Evolutionary conservation across 2,329 filamentous ascomycete species (phyloP).

Genomic region (Penicillium sp.): DNA sequence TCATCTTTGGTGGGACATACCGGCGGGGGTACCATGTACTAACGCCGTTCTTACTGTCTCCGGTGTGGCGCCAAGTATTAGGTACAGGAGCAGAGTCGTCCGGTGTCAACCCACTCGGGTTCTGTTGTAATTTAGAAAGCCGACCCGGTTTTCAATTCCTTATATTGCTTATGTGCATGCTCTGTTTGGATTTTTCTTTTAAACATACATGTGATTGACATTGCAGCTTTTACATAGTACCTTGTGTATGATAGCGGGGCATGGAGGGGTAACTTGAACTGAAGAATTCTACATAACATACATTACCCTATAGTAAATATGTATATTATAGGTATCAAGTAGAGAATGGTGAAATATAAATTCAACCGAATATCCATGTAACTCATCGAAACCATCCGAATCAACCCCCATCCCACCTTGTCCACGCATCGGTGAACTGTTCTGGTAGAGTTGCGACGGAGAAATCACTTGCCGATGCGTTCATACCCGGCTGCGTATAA

Average conservation of each 20-base stretch:
- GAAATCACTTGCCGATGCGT: slow-evolving; percentile 24
- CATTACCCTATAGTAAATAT: neutral
- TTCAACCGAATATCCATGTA: slow-evolving; percentile 1
- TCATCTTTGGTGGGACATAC: slow-evolving; percentile 32
- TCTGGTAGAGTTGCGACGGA: slow-evolving; percentile 21
- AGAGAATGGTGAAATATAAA: neutral
- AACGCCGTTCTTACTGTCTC: slow-evolving; percentile 11
- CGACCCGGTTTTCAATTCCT: slow-evolving; percentile 12
- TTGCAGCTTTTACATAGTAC: slow-evolving; percentile 4
- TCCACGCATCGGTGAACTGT: slow-evolving; percentile 30
- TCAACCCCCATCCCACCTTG: slow-evolving; percentile 1
- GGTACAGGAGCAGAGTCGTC: slow-evolving; percentile 40
- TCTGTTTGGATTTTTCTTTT: neutral
- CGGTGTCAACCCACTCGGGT: slow-evolving; percentile 31
- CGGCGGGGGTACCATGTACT: slow-evolving; percentile 19
- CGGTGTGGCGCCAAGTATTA: slow-evolving; percentile 25
- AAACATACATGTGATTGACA: neutral
- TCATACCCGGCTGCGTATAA: slow-evolving; percentile 22
- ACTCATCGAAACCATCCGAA: neutral
- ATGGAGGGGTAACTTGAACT: slow-evolving; percentile 20
- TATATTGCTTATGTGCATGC: neutral
- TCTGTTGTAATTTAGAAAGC: slow-evolving; percentile 15
- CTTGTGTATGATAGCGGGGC: slow-evolving; percentile 17
- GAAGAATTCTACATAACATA: neutral
- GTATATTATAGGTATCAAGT: neutral